Base-by-base conservation (phyloP, 768 basidiomycete genomes). In the Strobilomyces confusus region DNA sequence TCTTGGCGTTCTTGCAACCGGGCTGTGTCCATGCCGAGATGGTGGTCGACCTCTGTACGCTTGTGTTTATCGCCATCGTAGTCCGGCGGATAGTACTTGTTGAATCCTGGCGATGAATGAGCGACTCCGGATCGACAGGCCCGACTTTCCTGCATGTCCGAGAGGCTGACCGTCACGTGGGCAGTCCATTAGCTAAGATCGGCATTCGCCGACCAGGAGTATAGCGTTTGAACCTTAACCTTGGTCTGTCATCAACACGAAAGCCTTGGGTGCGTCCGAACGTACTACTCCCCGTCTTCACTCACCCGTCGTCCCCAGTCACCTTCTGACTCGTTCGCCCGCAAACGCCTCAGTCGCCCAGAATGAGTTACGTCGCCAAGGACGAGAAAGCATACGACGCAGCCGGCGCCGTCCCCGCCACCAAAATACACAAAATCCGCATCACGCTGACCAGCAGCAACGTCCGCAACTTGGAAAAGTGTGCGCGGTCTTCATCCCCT, bases 391-490 rank as follows among this genome's bases (percentile, higher is more conserved):
- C 97, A 73, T 94, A 93, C 80, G 97, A 98, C 63, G 93, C 92
- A 56, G 87, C 89, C 44, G 92, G 92, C 66, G 87, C 88, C 59
- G 83, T 93, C 57, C 87, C 89, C 67, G 77, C 83, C 60, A 88
- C 91, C 70, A 95, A 98, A 76, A 84, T 92, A 72, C 95, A 98
- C 85, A 98, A 98, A 83, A 98, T 98, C 74, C 80, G 97, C 60
- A 99, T 99, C 80, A 98, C 97, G 60, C 80, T 99, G 73, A 98
- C 97, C 61, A 92, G 90, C 77, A 88, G 90, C 78, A 98, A 98
- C 73, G 92, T 98, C 77, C 87, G 82, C 80, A 95, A 94, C 82
- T 78, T 99, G 67, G 97, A 99, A 80, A 99, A 98, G 78, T 98
- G 95, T 98, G 59, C 56, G 80, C 73, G 12, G 0, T 23, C n/a